These are phyloP conservation scores for Pilatotrama ljubarskyi DNA, from an alignment of 768 basidiomycete genomes.

Conservation along the genomic window DNA sequence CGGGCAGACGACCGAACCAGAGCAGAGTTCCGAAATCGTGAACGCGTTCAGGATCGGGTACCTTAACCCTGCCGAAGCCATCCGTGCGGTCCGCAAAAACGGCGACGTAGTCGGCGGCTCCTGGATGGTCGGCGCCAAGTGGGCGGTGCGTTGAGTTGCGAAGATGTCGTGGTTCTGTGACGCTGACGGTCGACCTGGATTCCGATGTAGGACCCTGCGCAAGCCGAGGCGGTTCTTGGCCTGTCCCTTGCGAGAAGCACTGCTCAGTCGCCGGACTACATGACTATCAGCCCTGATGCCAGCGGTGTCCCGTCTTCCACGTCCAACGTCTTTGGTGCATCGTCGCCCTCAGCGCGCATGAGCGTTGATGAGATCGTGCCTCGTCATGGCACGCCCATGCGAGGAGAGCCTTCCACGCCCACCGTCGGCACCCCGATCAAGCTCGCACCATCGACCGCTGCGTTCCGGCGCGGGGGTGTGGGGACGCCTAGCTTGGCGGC, in stretches of 20 bases:
- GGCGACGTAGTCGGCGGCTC: conserved; percentile 74
- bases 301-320: conserved; percentile 29
- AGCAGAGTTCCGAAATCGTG: conserved; percentile 63
- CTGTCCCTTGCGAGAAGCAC: conserved; percentile 28
- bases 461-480: conserved; percentile 56
- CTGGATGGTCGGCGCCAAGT: conserved; percentile 87
- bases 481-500: conserved; percentile 10
- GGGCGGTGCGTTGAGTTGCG: conserved; percentile 63
- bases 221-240: conserved; percentile 55
- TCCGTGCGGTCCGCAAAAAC: conserved; percentile 78
- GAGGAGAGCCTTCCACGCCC: conserved; percentile 35
- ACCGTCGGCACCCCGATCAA: conserved; percentile 69
- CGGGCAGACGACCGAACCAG: conserved; percentile 68
- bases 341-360: conserved; percentile 17
- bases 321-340: conserved; percentile 43
- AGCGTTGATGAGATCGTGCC: conserved; percentile 38
- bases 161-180: neutral
- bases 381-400: conserved; percentile 29
- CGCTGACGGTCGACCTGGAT: neutral
- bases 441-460: conserved; percentile 70
- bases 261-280: conserved; percentile 22
- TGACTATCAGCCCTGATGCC: conserved; percentile 18
- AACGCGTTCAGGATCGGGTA: conserved; percentile 88
- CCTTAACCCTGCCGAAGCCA: conserved; percentile 65
- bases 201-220: conserved; percentile 53